phyloP scores from a whole-genome alignment of 345 rosid species.

The Brassica incana region DNA sequence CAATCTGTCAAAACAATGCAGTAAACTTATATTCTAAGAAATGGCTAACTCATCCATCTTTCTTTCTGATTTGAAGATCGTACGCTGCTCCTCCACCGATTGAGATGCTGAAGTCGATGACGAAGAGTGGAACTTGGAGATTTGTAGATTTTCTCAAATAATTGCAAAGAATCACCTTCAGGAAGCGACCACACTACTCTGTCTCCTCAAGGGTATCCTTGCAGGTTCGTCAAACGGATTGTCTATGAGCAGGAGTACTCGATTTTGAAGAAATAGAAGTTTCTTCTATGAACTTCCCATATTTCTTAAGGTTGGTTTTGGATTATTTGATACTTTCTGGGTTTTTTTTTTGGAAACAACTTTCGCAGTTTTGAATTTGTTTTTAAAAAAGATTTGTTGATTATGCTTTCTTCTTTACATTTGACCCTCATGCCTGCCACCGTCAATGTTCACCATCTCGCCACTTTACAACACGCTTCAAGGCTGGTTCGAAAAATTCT shows the following conservation, averaged over 20 bases:
- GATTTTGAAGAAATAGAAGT: neutral
- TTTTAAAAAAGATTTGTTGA: neutral
- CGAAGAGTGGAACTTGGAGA: neutral
- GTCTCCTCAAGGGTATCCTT: neutral
- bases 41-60: no score
- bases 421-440: neutral
- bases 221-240: no score
- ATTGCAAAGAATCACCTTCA: neutral
- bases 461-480: neutral
- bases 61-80: no score
- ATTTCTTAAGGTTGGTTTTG: neutral
- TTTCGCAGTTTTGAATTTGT: neutral
- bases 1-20: no score
- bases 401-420: neutral
- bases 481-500: neutral
- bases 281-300: neutral
- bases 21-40: no score
- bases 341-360: no score
- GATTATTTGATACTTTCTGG: neutral
- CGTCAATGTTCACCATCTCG: neutral
- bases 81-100: no score
- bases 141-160: neutral
- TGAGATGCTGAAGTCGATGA: neutral
- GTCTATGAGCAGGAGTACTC: no score
- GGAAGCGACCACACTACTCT: neutral